Percentiles rank a stretch among this genome's conserved stretches.
These are phyloP conservation scores for Fusarium azukiicola DNA, from an alignment of 2,329 filamentous ascomycete genomes.

Conservation along the genomic window DNA sequence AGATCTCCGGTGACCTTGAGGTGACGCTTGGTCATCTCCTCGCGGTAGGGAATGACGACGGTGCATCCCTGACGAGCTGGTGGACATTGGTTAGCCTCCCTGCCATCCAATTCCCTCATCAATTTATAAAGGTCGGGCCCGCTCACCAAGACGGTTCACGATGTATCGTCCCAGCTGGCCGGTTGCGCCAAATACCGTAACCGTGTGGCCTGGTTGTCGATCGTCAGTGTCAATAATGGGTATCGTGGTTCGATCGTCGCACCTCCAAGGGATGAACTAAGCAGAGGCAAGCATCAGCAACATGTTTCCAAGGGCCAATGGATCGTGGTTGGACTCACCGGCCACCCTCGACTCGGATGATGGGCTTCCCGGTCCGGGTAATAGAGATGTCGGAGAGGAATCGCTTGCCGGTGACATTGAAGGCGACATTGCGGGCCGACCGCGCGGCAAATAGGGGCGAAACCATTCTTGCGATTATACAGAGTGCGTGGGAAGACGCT, in stretches of 20 bases:
- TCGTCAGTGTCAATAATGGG: conserved; percentile 52
- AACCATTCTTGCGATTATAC: conserved; percentile 71
- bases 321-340: conserved; percentile 78
- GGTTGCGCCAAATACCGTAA: conserved; percentile 98
- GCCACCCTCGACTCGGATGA: conserved; percentile 93
- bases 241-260: conserved; percentile 57
- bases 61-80: conserved; percentile 95
- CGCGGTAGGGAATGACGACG: conserved; percentile 94
- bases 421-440: conserved; percentile 71
- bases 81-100: conserved; percentile 47
- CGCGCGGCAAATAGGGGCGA: conserved; percentile 78
- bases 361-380: conserved; percentile 97
- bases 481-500: conserved; percentile 56
- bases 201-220: conserved; percentile 88
- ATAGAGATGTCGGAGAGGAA: conserved; percentile 91
- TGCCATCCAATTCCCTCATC: conserved; percentile 4
- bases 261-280: conserved; percentile 94
- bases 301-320: conserved; percentile 48
- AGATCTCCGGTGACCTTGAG: conserved; percentile 98
- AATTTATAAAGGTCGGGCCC: background rate
- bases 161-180: conserved; percentile 98
- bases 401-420: conserved; percentile 73
- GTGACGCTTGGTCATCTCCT: conserved; percentile 99
- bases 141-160: conserved; percentile 92
- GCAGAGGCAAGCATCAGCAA: conserved; percentile 53